Evolutionary conservation across 352 stramenopile species (phyloP).

Genomic region (Phytophthora quininea): DNA sequence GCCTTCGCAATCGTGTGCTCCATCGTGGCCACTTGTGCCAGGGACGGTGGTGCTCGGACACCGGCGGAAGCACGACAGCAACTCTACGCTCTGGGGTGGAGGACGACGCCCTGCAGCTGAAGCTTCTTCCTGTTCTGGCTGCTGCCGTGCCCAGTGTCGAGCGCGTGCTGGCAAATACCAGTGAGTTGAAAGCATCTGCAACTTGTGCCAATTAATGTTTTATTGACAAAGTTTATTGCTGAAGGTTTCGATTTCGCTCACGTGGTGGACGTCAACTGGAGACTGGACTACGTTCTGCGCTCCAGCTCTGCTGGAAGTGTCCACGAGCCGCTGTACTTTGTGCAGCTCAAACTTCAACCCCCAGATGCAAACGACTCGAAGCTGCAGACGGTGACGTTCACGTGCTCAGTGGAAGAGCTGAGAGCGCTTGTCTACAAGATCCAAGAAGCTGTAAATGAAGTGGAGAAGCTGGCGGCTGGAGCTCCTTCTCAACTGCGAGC

Average conservation of each 20-base stretch:
- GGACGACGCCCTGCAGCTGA: slow-evolving; percentile 30
- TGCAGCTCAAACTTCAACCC: slow-evolving; percentile 67
- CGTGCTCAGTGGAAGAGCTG: slow-evolving; percentile 74
- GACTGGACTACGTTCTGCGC: slow-evolving; percentile 71
- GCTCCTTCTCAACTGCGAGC: slow-evolving; percentile 19
- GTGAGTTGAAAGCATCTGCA: slow-evolving; percentile 20
- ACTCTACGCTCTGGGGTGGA: slow-evolving; percentile 42
- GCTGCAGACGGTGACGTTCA: slow-evolving; percentile 52
- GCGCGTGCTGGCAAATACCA: slow-evolving; percentile 39
- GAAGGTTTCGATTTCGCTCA: slow-evolving; percentile 78
- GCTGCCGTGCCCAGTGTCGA: slow-evolving; percentile 25
- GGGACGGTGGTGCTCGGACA: slow-evolving; percentile 18
- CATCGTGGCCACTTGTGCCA: slow-evolving; percentile 30
- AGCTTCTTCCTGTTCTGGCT: slow-evolving; percentile 27
- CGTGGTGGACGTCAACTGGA: slow-evolving; percentile 74
- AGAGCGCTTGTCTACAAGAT: slow-evolving; percentile 74
- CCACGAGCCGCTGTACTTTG: slow-evolving; percentile 64
- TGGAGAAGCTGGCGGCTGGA: slow-evolving; percentile 58
- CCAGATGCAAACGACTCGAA: slow-evolving; percentile 27
- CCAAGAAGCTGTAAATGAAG: slow-evolving; percentile 63
- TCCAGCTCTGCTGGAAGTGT: slow-evolving; percentile 62
- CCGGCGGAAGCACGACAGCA: slow-evolving; percentile 25
- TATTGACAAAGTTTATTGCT: not conserved
- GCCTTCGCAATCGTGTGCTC: slow-evolving; percentile 37
- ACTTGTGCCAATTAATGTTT: not conserved